Evolutionary conservation across 2,329 filamentous ascomycete genomes (phyloP).

Genomic region (Grosmannia huntii): DNA sequence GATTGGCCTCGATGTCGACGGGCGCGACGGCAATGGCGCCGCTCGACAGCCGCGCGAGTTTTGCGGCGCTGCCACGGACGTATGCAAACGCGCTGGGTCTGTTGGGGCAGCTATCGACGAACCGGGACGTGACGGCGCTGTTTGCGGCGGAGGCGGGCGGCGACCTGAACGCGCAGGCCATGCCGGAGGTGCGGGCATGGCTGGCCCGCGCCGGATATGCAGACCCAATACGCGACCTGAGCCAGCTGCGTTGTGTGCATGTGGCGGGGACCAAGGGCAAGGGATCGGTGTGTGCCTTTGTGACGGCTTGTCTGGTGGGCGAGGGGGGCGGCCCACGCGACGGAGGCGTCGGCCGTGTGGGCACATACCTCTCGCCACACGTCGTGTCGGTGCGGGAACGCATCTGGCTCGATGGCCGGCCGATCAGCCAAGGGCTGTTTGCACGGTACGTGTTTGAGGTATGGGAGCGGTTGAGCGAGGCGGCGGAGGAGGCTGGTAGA

Average conservation of each 20-base stretch:
- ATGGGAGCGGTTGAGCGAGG: slow-evolving; percentile 50
- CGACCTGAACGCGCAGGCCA: slow-evolving; percentile 56
- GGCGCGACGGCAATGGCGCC: no score
- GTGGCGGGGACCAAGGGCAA: slow-evolving; percentile 93
- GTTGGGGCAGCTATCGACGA: slow-evolving; percentile 67
- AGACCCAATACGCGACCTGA: slow-evolving; percentile 25
- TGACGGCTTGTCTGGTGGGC: slow-evolving; percentile 59
- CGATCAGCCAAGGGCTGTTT: slow-evolving; percentile 57
- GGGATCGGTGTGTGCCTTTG: slow-evolving; percentile 74
- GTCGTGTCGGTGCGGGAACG: slow-evolving; percentile 73
- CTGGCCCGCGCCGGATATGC: slow-evolving; percentile 62
- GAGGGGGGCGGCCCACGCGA: slow-evolving; percentile 5
- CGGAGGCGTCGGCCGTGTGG: slow-evolving; percentile 36
- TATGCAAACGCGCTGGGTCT: slow-evolving; percentile 59
- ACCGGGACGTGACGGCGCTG: slow-evolving; percentile 49
- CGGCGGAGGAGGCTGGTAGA: slow-evolving; percentile 19
- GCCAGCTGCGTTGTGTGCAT: slow-evolving; percentile 49
- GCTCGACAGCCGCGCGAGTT: neutral
- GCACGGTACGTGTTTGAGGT: slow-evolving; percentile 70
- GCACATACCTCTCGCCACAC: slow-evolving; percentile 78
- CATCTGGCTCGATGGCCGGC: slow-evolving; percentile 64
- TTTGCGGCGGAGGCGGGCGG: slow-evolving; percentile 22
- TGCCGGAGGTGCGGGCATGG: slow-evolving; percentile 75
- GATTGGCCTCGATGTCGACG: no score
- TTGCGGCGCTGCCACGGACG: slow-evolving; percentile 20